Evolutionary conservation across 2,329 filamentous ascomycete genomes (phyloP).

Genomic region (Cryphonectria nitschkei): DNA sequence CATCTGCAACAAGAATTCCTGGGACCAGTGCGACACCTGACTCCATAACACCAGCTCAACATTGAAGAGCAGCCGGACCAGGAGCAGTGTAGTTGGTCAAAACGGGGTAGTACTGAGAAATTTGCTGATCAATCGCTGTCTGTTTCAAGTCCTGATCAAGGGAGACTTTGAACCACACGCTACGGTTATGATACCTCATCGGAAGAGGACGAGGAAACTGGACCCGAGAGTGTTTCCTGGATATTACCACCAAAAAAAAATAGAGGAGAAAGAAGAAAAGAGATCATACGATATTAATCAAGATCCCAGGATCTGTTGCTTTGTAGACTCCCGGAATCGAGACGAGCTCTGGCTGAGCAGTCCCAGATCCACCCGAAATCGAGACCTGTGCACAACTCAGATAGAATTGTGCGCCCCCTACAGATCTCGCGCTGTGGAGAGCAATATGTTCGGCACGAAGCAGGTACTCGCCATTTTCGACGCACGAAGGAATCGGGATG

Average conservation of each 20-base stretch:
- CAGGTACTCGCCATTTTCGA: constrained; percentile 54
- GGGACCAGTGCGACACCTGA: too few relatives aligned
- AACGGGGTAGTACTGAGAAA: constrained; percentile 41
- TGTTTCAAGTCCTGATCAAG: neutral
- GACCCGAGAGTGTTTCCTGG: neutral
- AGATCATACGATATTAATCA: constrained; percentile 40
- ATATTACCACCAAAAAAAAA: too few relatives aligned
- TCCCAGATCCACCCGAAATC: constrained; percentile 47
- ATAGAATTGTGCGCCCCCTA: constrained; percentile 51
- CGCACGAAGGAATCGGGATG: constrained; percentile 48
- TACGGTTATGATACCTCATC: neutral
- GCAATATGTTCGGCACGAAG: constrained; percentile 53
- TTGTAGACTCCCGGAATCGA: constrained; percentile 48
- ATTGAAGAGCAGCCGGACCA: constrained; percentile 30
- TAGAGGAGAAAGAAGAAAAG: neutral
- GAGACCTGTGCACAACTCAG: constrained; percentile 47
- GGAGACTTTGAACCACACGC: neutral
- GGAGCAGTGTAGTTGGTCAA: constrained; percentile 41
- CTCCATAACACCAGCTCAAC: constrained; percentile 2
- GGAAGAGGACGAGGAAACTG: neutral
- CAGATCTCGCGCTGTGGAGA: constrained; percentile 46
- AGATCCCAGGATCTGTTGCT: constrained; percentile 44
- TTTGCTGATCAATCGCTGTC: neutral
- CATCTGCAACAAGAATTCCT: neutral
- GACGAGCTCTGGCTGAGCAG: constrained; percentile 42